Conservation (phyloP, 768 basidiomycete genomes). For the Lanmaoa pseudosensibilis region DNA sequence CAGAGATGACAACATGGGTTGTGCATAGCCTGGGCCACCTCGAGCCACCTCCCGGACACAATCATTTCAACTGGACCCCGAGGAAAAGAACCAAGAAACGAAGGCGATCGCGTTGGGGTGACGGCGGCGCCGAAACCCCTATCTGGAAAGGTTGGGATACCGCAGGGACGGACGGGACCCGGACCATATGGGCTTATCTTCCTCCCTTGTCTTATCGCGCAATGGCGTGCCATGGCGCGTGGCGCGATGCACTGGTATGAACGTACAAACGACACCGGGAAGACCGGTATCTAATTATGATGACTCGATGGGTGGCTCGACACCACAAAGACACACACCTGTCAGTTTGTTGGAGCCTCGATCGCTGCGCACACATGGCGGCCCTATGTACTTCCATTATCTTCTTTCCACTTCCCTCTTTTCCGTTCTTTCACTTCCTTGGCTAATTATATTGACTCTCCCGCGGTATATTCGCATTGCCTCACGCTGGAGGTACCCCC, state of each 20-base stretch:
- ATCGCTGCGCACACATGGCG: slow-evolving; percentile 10
- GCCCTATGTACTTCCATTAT: neutral
- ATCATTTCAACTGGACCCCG: neutral
- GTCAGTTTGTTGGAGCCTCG: neutral
- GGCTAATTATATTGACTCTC: slow-evolving; percentile 11
- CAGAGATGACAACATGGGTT: neutral
- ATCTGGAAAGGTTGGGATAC: neutral
- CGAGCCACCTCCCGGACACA: neutral
- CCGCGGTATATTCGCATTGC: neutral
- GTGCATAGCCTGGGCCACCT: neutral
- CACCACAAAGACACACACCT: neutral
- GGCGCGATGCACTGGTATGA: neutral
- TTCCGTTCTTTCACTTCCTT: neutral
- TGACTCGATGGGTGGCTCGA: neutral
- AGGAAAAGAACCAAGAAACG: neutral
- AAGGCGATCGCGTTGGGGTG: neutral
- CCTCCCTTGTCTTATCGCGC: slow-evolving; percentile 2
- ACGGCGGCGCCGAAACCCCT: neutral
- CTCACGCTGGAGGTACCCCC: neutral
- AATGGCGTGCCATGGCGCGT: neutral
- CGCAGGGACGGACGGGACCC: neutral
- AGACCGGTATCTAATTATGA: neutral
- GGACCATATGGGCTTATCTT: slow-evolving; percentile 5
- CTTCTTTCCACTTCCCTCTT: neutral
- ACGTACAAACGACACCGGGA: neutral